A percentile compares a stretch with the other conserved stretches of the same genome.
Evolutionary conservation across 73 alveolate species (phyloP).

Genomic region (Paramecium pentaurelia): DNA sequence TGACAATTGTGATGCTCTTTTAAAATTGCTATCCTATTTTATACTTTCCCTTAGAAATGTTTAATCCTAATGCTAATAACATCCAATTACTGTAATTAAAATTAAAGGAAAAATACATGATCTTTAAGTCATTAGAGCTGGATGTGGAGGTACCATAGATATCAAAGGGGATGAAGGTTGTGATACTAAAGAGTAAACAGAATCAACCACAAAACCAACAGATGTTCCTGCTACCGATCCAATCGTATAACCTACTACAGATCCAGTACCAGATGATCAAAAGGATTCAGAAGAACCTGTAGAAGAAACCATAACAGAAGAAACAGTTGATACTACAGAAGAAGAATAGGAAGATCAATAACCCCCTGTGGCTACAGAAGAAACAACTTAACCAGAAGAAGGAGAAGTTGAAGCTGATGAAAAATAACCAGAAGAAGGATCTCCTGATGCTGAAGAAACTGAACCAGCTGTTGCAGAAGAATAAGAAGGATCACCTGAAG

Average conservation of each 20-base stretch:
- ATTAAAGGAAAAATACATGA: slow-evolving; percentile 33
- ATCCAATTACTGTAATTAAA: slow-evolving; percentile 39
- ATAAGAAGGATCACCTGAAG: background rate
- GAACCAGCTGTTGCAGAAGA: background rate
- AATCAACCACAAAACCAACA: background rate
- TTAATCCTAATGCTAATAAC: slow-evolving; percentile 3
- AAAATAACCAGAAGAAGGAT: background rate
- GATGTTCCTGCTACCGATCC: background rate
- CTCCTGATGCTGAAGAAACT: background rate
- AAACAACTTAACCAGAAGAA: background rate
- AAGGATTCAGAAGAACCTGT: background rate
- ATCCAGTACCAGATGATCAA: slow-evolving; percentile 2
- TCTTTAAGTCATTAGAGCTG: background rate
- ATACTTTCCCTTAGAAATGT: slow-evolving; percentile 10
- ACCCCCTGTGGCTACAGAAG: background rate
- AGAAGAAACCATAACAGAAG: background rate
- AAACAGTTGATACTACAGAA: background rate
- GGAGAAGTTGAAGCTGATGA: background rate
- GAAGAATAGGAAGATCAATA: background rate
- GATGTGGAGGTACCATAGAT: background rate
- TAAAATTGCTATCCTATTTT: background rate
- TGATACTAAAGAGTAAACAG: background rate
- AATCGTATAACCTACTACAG: background rate
- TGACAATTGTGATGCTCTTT: slow-evolving; percentile 9
- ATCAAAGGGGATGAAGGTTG: background rate